Evolutionary conservation across 768 basidiomycete genomes (phyloP).

Genomic region (Mycena vitilis): DNA sequence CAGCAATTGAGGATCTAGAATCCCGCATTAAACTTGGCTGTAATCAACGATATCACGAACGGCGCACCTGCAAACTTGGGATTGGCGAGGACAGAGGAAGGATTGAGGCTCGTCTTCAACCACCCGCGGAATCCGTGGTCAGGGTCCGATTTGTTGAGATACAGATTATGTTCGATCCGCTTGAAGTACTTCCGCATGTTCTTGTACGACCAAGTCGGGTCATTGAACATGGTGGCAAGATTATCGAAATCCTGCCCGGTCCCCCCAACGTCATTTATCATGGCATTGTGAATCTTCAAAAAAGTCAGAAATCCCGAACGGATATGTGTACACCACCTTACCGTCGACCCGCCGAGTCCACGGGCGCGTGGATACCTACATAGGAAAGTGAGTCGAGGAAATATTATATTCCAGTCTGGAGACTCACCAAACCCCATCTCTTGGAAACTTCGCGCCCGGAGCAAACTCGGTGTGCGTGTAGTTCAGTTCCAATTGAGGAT

Average conservation of each 20-base stretch:
- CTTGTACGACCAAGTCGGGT: conserved; percentile 40
- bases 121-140: conserved; percentile 35
- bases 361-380: conserved; percentile 47
- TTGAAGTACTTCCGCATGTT: conserved; percentile 48
- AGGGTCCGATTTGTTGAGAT: conserved; percentile 32
- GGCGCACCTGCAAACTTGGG: conserved; percentile 40
- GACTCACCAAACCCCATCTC: conserved; percentile 40
- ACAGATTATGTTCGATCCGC: conserved; percentile 42
- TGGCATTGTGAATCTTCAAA: not conserved
- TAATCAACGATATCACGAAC: not conserved
- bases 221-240: not conserved
- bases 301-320: not conserved
- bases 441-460: conserved; percentile 39
- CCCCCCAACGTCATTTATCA: not conserved
- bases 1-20: conserved; percentile 41
- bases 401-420: not conserved
- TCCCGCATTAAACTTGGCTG: not conserved
- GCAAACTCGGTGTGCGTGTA: conserved; percentile 45
- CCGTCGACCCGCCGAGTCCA: conserved; percentile 46
- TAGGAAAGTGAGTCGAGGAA: not conserved
- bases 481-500: conserved; percentile 43
- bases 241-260: not conserved
- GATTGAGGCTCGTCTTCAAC: conserved; percentile 43
- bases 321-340: conserved; percentile 3
- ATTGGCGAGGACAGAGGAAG: conserved; percentile 37